A percentile compares a stretch with the other conserved stretches of the same genome.
These are phyloP conservation scores for Ophiostoma sp. DNA, from an alignment of 2,329 filamentous ascomycete genomes.

Conservation along the genomic window DNA sequence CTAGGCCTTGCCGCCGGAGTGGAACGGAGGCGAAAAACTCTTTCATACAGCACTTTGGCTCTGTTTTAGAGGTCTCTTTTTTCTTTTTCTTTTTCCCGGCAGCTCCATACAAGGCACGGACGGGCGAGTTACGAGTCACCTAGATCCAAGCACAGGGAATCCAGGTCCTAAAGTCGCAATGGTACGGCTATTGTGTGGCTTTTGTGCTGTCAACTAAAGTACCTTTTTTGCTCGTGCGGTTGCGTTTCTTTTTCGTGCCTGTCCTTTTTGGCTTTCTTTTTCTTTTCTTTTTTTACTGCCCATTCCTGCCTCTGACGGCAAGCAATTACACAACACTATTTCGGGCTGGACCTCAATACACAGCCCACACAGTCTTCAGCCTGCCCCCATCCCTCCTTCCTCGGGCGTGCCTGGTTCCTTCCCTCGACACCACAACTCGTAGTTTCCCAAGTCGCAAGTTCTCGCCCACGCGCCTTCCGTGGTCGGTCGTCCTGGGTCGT, in stretches of 20 bases:
- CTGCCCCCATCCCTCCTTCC: not conserved
- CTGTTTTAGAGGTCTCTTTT: not conserved
- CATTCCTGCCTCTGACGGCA: conserved; percentile 18
- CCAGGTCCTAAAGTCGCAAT: not conserved
- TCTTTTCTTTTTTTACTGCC: no score
- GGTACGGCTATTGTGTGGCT: conserved; percentile 1
- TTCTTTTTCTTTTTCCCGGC: not conserved
- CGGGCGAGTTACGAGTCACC: not conserved
- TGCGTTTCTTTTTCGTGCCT: conserved; percentile 8
- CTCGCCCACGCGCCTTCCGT: conserved; percentile 12
- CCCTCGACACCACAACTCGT: not conserved
- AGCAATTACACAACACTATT: conserved; percentile 21
- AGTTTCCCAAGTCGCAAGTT: not conserved
- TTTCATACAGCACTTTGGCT: not conserved
- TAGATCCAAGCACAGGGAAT: not conserved
- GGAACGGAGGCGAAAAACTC: conserved; percentile 26
- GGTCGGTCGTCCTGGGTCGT: not conserved
- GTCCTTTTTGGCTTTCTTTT: not conserved
- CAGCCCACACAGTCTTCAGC: no score
- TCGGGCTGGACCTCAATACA: not conserved
- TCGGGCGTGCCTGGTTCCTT: conserved; percentile 8
- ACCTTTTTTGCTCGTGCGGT: not conserved
- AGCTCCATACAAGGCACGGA: conserved; percentile 7
- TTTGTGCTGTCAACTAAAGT: not conserved
- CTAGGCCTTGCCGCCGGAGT: conserved; percentile 29